Evolutionary conservation across 495 filamentous ascomycete species (phyloP), one percentile per base, ranked within the genome.

Genomic region (Trichodelitschia bisporula): DNA sequence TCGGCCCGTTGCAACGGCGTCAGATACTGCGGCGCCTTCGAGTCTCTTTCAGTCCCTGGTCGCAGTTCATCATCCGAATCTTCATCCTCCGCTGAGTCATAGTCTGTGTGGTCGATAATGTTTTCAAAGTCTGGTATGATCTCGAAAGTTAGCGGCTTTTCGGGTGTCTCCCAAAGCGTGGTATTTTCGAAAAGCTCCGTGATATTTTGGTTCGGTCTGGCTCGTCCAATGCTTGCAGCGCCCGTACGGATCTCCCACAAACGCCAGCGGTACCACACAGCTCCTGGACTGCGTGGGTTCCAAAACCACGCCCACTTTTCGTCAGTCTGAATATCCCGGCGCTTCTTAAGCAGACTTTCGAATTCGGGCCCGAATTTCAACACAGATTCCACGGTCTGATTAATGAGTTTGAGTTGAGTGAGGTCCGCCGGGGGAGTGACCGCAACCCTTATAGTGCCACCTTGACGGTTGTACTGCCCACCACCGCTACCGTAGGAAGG

Each of bases 271-370:
- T 91, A 93, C 55, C 76, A 93, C 3, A 83, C 62, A 4, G 75
- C 77, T 4, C 69, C 72, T 30, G 67, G 50, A 40, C 76, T 79
- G 29, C 78, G 60, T 17, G 84, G 58, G 49, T 99, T 76, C 72
- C 75, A 99, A 2, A 99, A 49, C 76, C 79, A 99, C 0, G 79
- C 75, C 70, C 82, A 99, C 44, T 72, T 82, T 40, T 84, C 74
- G 21, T 91, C 75, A 15, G 51, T 57, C 38, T 84, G 77, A 2
- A 93, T 74, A 21, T 74, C 66, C 0, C 67, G 69, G 12, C 72
- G 59, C 20, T 64, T 72, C 86, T 95, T 93, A 2, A 99, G 63
- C 1, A 90, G 58, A 3, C 83, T 83, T 44, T 99, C 86, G 33
- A 93, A 90, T 46, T 89, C 77, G 0, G 76, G 72, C 0, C 83